Evolutionary conservation across 208 protist species (phyloP), one percentile per base, ranked within the genome.

Genomic region (Leishmania mexicana): DNA sequence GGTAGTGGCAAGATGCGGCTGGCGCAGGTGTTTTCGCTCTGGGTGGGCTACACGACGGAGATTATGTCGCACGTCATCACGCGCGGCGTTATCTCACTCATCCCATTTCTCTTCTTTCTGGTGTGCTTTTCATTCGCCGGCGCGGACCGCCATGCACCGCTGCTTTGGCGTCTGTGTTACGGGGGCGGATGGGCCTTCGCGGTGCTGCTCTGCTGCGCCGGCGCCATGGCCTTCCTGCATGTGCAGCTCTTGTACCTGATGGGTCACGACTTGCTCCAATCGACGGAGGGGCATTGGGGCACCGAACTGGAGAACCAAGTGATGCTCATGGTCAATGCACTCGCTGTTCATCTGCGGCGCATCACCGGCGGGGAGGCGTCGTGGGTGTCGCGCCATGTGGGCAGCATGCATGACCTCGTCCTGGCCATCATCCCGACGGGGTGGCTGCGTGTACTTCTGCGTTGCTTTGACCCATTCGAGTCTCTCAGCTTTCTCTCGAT

Each of bases 231-330:
- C 19, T 65, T 88, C 38, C 72, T 95, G 57, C 84, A 94, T 60
- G 87, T 85, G 60, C 83, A 86, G 35, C 51, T 94, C 19, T 35
- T 86, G 21, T 94, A 92, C 83, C 77, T 97, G 75, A 81, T 79
- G 54, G 87, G 87, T 76, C 83, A 93, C 57, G 83, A 79, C 38
- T 81, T 95, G 85, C 57, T 95, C 6, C 62, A 83, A 10, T 93
- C 92, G 0, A 81, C 83, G 17, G 73, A 75, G 24, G 91, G 88
- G 10, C 42, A 76, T 64, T 95, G 92, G 92, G 81, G 79, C 38
- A 93, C 89, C 76, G 75, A 91, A 81, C 83, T 95, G 85, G 93
- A 93, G 75, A 68, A 88, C 60, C 89, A 94, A 57, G 74, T 83
- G 45, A 71, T 84, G 3, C 64, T 80, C 71, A 84, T 81, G 15